These are phyloP conservation scores for Centrapalus pauciflorus DNA, from an alignment of 129 eudicot genomes.

Conservation along the genomic window DNA sequence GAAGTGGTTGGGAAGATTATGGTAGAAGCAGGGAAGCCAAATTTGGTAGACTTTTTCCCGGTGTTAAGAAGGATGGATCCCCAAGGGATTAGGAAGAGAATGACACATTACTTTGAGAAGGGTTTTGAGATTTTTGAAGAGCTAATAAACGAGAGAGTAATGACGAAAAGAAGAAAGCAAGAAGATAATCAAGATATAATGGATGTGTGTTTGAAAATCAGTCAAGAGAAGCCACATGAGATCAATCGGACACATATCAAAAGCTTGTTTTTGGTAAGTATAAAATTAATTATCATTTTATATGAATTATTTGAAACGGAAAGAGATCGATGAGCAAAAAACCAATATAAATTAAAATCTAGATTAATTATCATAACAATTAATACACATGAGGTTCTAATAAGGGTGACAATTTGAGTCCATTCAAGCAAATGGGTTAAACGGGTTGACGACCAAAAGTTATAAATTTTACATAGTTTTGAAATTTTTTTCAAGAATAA, in stretches of 20 bases:
- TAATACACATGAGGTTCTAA: no score
- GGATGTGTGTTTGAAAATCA: constrained; percentile 14
- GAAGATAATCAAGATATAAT: constrained; percentile 14
- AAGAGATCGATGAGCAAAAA: no score
- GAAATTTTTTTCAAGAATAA: no score
- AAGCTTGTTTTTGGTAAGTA: constrained; percentile 22
- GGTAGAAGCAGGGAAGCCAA: constrained; percentile 25
- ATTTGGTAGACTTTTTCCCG: constrained; percentile 33
- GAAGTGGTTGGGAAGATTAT: constrained; percentile 12
- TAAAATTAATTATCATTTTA: no score
- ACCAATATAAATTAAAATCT: no score
- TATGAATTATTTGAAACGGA: no score
- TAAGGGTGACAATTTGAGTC: no score
- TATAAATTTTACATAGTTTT: no score
- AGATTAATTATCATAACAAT: no score
- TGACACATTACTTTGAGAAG: constrained; percentile 7
- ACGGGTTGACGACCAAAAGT: no score
- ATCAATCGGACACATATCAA: background rate
- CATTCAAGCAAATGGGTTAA: no score
- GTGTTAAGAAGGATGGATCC: constrained; percentile 24
- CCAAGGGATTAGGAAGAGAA: constrained; percentile 10
- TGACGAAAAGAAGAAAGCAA: background rate
- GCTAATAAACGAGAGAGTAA: constrained; percentile 8
- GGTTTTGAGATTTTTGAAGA: constrained; percentile 5
- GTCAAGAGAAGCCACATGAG: constrained; percentile 15